Evolutionary conservation across 2,329 filamentous ascomycete species (phyloP), one percentile per base, ranked within the genome.

Genomic region (Nemania sp.): DNA sequence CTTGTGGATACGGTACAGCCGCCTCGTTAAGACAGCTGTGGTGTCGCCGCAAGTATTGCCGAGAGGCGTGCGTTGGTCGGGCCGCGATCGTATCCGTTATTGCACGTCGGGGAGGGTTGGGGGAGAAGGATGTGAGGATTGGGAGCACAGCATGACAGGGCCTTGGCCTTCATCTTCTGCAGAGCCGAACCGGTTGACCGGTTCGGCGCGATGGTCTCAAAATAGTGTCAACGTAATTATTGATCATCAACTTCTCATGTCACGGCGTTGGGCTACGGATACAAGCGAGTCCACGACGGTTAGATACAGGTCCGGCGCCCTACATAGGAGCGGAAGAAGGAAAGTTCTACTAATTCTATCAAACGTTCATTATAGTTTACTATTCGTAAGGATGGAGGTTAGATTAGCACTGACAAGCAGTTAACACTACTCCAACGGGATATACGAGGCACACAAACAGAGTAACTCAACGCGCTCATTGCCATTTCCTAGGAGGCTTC

Each of bases 1-100:
- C 15, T 32, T 26, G 32, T 49, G 35, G 15, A 35, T n/a, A n/a
- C n/a, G n/a, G n/a, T n/a, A n/a, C 27, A 20, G n/a, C 32, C 54
- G 59, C 59, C 64, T 67, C 18, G 1, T 43, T 53, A n/a, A 67
- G 64, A 45, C 64, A 58, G 47, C 58, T 8, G 10, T 10, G 24
- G 7, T 2, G 32, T 18, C 26, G 5, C 8, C 32, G 41, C 47
- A 59, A 51, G 32, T 53, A 63, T 49, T 63, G 10, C 64, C 53
- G 58, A 66, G n/a, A 45, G 18, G 24, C 18, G 24, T n/a, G 24
- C 43, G 47, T 57, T 26, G 18, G 15, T 15, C 32, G 15, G 24
- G 51, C 43, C 57, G 35, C 26, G 29, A 53, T 24, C 10, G 32
- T 32, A 20, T 7, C 32, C 10, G 29, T 43, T 7, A 35, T 18